Base-by-base conservation (phyloP, 169 alveolate species). In the Plasmodium relictum region DNA sequence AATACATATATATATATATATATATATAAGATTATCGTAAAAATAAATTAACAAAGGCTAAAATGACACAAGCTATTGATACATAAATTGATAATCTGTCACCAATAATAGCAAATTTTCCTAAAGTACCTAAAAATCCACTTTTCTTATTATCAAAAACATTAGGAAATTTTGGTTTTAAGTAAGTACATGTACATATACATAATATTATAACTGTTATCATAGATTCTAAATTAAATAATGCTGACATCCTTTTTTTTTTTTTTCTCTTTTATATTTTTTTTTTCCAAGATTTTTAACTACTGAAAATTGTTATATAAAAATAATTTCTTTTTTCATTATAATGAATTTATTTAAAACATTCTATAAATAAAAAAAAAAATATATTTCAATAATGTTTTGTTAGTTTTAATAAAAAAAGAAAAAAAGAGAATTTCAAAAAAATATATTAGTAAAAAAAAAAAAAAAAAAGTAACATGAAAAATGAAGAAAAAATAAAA, bases 71-170 rank as follows among this genome's bases (percentile, higher is more conserved):
- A 24, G 95, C 92, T 0, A 93, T 71, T 18, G 99, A 93, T 9
- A 98, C 99, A 88, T 97, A 98, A 26, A 98, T 97, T 8, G 98
- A 95, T 52, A 98, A 95, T 42, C 99, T 93, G 89, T 98, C 99
- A 0, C 99, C 99, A 20, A 98, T 96, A 10, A 98, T 98, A 50
- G 99, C 99, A 74, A 97, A 94, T 87, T 96, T 96, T 31, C 99
- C 99, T 72, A 98, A 88, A 24, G 97, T 85, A 39, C 99, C 99
- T 44, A 94, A 76, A 90, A 97, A 98, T 6, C 99, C 99, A 48
- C 94, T 88, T 37, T 96, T 95, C 58, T 94, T 93, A 66, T 96
- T 92, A 91, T 97, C 95, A 37, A 98, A 92, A 52, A 95, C 87
- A 20, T 92, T 87, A 12, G 99, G 99, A 54, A 97, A 95, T 61